phyloP scores from a whole-genome alignment of 305 asterid genomes.

The Fraxinus dipetala region DNA sequence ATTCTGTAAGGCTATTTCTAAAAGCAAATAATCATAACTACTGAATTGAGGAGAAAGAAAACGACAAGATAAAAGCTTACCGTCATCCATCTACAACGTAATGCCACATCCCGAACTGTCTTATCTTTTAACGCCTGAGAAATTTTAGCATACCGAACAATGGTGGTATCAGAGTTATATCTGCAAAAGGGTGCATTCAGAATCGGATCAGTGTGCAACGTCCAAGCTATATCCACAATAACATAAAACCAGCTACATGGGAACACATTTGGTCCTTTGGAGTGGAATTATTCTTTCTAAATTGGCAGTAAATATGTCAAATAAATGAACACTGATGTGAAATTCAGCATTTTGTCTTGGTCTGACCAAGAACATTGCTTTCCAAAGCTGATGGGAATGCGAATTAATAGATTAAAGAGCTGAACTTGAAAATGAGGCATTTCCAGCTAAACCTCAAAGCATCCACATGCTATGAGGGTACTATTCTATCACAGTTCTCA shows the following conservation, averaged over 20 bases:
- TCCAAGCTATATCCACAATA: slow-evolving; percentile 14
- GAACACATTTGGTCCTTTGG: background rate
- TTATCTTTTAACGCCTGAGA: slow-evolving; percentile 69
- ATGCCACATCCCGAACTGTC: slow-evolving; percentile 89
- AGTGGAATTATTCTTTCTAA: background rate
- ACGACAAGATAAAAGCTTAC: slow-evolving; percentile 44
- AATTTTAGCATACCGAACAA: slow-evolving; percentile 68
- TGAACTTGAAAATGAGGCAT: background rate
- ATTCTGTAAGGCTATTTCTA: background rate
- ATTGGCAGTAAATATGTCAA: background rate
- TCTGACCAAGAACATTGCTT: background rate
- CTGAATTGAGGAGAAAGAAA: slow-evolving; percentile 5
- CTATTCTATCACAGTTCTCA: background rate
- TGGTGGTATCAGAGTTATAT: slow-evolving; percentile 51
- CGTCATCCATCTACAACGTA: slow-evolving; percentile 94
- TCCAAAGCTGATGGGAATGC: slow-evolving; percentile 14
- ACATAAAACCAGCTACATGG: slow-evolving; percentile 1
- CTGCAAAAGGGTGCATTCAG: slow-evolving; percentile 43
- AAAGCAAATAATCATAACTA: background rate
- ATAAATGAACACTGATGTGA: background rate
- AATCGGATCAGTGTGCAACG: background rate
- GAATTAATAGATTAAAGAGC: slow-evolving; percentile 8
- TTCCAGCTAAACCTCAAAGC: slow-evolving; percentile 4
- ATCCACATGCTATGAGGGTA: background rate
- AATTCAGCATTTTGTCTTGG: background rate